phyloP scores from a whole-genome alignment of 73 alveolate genomes.

The Uronychia setigera region DNA sequence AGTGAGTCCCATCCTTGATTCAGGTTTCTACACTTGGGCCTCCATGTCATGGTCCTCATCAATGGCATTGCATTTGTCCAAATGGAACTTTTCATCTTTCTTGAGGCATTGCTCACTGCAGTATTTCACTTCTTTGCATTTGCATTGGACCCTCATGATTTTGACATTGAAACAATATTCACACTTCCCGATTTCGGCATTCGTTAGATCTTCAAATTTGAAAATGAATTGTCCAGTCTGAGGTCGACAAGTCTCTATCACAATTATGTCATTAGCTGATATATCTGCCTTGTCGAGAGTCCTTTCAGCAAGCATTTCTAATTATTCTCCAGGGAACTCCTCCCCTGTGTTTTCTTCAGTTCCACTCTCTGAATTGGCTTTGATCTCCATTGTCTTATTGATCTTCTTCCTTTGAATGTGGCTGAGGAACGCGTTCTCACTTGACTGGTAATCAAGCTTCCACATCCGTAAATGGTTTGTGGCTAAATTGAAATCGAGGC shows the following conservation, averaged over 20 bases:
- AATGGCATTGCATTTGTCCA: slow-evolving; percentile 67
- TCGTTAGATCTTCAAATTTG: slow-evolving; percentile 24
- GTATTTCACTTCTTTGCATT: slow-evolving; percentile 73
- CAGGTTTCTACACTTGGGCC: slow-evolving; percentile 5
- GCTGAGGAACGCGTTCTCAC: background rate
- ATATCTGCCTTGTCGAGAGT: slow-evolving; percentile 18
- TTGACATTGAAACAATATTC: slow-evolving; percentile 62
- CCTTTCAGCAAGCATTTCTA: slow-evolving; percentile 13
- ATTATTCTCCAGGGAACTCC: slow-evolving; percentile 47
- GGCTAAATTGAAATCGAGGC: too few relatives aligned
- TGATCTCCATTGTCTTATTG: background rate
- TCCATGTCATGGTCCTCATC: slow-evolving; percentile 15
- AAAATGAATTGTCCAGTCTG: slow-evolving; percentile 39
- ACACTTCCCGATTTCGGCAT: slow-evolving; percentile 60
- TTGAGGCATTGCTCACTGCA: slow-evolving; percentile 72
- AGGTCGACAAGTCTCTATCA: slow-evolving; percentile 7
- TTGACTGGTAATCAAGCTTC: background rate
- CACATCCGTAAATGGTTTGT: background rate
- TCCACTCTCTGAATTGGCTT: background rate
- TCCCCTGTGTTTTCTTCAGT: slow-evolving; percentile 61
- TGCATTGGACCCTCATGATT: slow-evolving; percentile 45
- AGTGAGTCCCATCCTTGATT: slow-evolving; percentile 79
- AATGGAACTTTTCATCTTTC: slow-evolving; percentile 71
- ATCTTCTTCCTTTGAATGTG: background rate
- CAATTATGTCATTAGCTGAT: slow-evolving; percentile 16